These are phyloP conservation scores for Sisymbrium altissimum DNA, from an alignment of 345 rosid genomes.

Conservation along the genomic window DNA sequence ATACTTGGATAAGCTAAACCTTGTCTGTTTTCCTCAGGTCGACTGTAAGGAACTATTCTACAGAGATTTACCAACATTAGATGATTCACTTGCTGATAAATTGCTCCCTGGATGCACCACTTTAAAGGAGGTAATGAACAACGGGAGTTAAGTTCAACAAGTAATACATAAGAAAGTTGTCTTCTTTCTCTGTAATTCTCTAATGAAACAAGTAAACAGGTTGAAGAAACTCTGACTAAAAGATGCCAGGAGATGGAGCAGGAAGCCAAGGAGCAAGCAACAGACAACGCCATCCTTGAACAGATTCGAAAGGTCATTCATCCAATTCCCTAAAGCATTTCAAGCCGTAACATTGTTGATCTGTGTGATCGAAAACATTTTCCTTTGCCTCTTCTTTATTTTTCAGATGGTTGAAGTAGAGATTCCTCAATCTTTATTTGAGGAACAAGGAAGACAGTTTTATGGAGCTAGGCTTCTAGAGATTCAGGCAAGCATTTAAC, in stretches of 20 bases:
- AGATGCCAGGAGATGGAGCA: slow-evolving; percentile 75
- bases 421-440: slow-evolving; percentile 79
- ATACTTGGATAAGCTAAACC: not conserved
- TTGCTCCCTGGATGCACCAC: slow-evolving; percentile 79
- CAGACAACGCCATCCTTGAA: slow-evolving; percentile 89
- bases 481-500: slow-evolving; percentile 56
- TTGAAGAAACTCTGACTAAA: slow-evolving; percentile 60
- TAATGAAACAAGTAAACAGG: slow-evolving; percentile 47
- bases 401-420: slow-evolving; percentile 88
- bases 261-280: slow-evolving; percentile 83
- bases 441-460: slow-evolving; percentile 94
- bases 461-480: slow-evolving; percentile 87
- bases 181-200: not conserved
- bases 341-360: not conserved
- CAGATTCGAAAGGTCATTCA: slow-evolving; percentile 70
- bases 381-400: not conserved
- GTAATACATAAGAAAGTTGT: not conserved
- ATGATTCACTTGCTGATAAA: slow-evolving; percentile 82
- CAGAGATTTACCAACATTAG: slow-evolving; percentile 73
- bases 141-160: not conserved
- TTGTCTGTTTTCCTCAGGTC: slow-evolving; percentile 46
- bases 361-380: not conserved
- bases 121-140: slow-evolving; percentile 56
- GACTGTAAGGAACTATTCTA: slow-evolving; percentile 82
- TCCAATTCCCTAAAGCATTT: not conserved